phyloP scores from a whole-genome alignment of 202 grass and related monocot genomes.

The Brachypodium distachyon region DNA sequence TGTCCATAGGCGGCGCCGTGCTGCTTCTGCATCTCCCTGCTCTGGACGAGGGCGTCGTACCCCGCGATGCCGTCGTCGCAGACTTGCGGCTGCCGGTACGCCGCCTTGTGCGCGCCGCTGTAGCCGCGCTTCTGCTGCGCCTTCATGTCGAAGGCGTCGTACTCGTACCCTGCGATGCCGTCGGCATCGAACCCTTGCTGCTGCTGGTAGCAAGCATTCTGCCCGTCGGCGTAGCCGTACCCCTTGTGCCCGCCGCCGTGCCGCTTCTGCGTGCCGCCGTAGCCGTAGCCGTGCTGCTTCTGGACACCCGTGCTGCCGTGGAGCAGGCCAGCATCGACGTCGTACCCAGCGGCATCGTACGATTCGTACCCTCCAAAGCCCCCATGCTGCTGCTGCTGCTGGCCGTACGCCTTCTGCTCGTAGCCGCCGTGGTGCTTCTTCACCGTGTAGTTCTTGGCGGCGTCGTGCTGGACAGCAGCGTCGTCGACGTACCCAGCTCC shows the following conservation, averaged over 20 bases:
- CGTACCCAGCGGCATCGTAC: neutral
- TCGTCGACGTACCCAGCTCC: too few relatives aligned
- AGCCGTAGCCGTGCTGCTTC: neutral
- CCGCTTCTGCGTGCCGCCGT: neutral
- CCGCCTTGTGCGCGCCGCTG: neutral
- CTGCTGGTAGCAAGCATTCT: neutral
- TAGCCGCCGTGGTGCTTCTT: conserved; percentile 3
- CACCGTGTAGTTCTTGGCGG: neutral
- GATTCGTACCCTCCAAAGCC: too few relatives aligned
- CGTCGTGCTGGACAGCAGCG: neutral
- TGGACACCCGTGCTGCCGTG: neutral
- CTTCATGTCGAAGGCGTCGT: too few relatives aligned
- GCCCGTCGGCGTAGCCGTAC: neutral
- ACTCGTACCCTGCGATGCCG: neutral
- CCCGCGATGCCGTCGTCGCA: neutral
- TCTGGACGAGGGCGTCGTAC: neutral
- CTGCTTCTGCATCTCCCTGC: neutral
- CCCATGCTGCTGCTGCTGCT: too few relatives aligned
- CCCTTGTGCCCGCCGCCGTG: neutral
- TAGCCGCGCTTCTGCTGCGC: neutral
- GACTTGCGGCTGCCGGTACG: neutral
- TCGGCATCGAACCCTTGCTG: neutral
- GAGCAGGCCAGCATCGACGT: too few relatives aligned
- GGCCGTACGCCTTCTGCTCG: neutral
- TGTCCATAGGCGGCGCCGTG: neutral